Evolutionary conservation across 805 yeast genomes (phyloP), one percentile per base, ranked within the genome.

Genomic region (Saccharomycopsis capsularis): DNA sequence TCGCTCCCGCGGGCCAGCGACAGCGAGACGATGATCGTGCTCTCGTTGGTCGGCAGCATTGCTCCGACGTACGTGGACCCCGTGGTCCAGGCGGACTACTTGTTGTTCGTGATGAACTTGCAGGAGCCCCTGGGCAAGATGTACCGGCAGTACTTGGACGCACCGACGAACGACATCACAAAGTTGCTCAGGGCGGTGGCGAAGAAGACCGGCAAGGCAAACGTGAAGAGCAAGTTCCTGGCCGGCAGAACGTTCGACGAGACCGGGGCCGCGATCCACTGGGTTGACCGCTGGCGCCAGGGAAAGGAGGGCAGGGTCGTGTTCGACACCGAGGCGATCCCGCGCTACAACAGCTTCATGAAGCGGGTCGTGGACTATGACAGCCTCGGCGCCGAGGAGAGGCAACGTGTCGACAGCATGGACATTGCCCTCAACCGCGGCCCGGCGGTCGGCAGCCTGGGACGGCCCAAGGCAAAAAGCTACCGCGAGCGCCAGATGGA

Each of bases 31-130:
- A 86, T 90, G 93, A 67, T 91, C 22, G 75, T 81, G 2, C 69
- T 90, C 35, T 72, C 85, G 1, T 65, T 89, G 18, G 79, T 84
- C 34, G 95, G 95, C 1, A 82, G 93, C 42, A 83, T 90, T 4
- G 79, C 79, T 50, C 68, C 76, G 3, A 73, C 75, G 15, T 68
- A 76, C n/a, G 75, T 88, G 15, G 97, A 90, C 60, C 95, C 95
- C 0, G 79, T 84, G 3, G 75, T 87, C 29, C 85, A 83, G 47
- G 95, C 95, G 0, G 98, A 91, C 61, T 91, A 84, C 62, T 65
- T 91, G 32, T 68, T 91, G 25, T 93, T 71, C 58, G 66, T 84
- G 21, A 66, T 90, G 65, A 91, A 93, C 60, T 61, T 81, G 16
- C 83, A 78, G 53, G 77, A 75, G 50, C 68, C 72, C 2, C 56